Base-by-base conservation (phyloP, 352 stramenopile genomes). In the Phytopythium litorale region DNA sequence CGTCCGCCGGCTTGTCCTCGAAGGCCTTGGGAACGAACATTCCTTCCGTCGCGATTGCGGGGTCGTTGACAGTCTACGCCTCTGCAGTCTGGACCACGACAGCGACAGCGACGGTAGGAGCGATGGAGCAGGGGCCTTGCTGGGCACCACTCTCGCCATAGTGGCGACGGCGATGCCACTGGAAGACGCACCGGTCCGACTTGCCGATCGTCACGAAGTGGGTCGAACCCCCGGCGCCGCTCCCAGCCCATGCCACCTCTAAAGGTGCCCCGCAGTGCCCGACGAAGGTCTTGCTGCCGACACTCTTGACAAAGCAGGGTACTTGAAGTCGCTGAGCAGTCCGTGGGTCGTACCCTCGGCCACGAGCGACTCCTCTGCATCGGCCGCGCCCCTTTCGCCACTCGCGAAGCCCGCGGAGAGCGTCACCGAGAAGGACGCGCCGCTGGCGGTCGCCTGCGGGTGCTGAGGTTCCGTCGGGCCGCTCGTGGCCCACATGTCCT, bases 191-290 rank as follows among this genome's bases (percentile, higher is more conserved):
- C 4, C 81, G 76, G 57, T 92, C 84, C 0, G 57, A 60, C 37
- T 56, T 50, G 0, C 80, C 83, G 40, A 89, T 88, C 56, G 78
- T 91, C 7, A 89, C 9, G 48, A 79, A 91, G 28, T 87, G 63
- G 0, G 68, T 63, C 32, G 52, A 6, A 4, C 30, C 52, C 9
- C 79, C 78, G 48, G 16, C 3, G 15, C 79, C 79, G 28, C 64
- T 65, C 45, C 68, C 63, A 21, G 64, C 78, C 58, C 89, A 89
- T 1, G 51, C 66, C 4, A 91, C 40, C n/a, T 75, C 67, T 12
- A 76, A 72, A 33, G 89, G 51, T 6, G 72, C 58, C 48, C 81
- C 81, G 43, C 73, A 76, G 58, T 91, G 81, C 0, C 78, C 81
- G 51, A 71, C 61, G 60, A 88, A 89, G 28, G 68, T 78, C 57